Percentiles rank a stretch among this genome's conserved stretches.
These are phyloP conservation scores for Aspergillus sp. DNA, from an alignment of 2,329 filamentous ascomycete genomes.

Conservation along the genomic window DNA sequence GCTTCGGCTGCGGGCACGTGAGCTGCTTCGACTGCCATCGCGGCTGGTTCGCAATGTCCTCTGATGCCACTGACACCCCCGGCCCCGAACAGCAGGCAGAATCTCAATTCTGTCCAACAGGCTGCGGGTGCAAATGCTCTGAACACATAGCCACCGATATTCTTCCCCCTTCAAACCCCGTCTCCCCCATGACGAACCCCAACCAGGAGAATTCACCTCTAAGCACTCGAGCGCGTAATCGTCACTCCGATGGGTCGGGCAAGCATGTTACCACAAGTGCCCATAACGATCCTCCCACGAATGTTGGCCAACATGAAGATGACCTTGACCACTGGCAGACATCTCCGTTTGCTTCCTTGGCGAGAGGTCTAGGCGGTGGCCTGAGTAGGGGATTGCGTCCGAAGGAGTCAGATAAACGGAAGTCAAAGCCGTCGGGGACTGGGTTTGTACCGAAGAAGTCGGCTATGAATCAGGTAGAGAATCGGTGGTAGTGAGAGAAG, in stretches of 20 bases:
- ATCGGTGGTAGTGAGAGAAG: constrained; percentile 6
- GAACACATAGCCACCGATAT: constrained; percentile 36
- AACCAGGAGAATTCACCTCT: constrained; percentile 19
- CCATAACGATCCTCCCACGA: constrained; percentile 9
- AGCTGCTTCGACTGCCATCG: constrained; percentile 47
- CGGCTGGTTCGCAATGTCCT: constrained; percentile 38
- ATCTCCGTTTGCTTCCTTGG: constrained; percentile 41
- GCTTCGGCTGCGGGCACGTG: constrained; percentile 49
- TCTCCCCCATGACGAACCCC: constrained; percentile 10
- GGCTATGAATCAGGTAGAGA: constrained; percentile 27
- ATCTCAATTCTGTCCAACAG: constrained; percentile 42
- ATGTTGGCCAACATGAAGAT: constrained; percentile 30
- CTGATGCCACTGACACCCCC: constrained; percentile 9
- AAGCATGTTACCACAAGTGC: constrained; percentile 3
- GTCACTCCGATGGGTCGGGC: constrained; percentile 15
- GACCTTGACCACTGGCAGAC: constrained; percentile 38
- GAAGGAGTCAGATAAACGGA: constrained; percentile 31
- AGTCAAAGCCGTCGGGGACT: constrained; percentile 14
- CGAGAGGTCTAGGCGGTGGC: constrained; percentile 42
- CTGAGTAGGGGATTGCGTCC: constrained; percentile 40
- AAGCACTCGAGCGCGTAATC: constrained; percentile 15
- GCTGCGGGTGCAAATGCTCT: constrained; percentile 50
- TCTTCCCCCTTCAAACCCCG: constrained; percentile 28
- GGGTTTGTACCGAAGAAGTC: constrained; percentile 23
- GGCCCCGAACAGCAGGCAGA: constrained; percentile 12